Evolutionary conservation across 1,284 basidiomycete genomes (phyloP).

Genomic region (Inonotus obliquus): DNA sequence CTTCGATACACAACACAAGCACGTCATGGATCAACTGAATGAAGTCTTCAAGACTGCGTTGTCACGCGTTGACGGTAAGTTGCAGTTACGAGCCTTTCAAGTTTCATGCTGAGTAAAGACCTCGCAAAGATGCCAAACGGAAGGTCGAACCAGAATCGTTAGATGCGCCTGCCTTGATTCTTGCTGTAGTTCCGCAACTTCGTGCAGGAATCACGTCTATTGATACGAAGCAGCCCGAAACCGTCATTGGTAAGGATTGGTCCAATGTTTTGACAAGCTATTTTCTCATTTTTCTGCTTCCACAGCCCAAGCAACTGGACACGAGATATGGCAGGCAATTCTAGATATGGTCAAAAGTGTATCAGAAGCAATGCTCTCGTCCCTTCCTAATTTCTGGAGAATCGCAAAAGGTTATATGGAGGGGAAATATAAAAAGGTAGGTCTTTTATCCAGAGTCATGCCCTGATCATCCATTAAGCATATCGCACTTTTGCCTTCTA

Average conservation of each 20-base stretch:
- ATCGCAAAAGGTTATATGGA: constrained; percentile 90
- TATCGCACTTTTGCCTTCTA: background rate
- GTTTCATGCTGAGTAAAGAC: background rate
- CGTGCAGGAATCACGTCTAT: constrained; percentile 52
- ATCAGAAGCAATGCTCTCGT: constrained; percentile 63
- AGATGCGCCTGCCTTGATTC: constrained; percentile 37
- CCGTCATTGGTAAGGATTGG: constrained; percentile 50
- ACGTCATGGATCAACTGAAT: constrained; percentile 79
- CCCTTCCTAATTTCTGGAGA: constrained; percentile 91
- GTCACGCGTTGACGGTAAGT: constrained; percentile 54
- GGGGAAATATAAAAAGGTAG: constrained; percentile 83
- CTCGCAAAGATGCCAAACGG: constrained; percentile 30
- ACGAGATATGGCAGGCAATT: constrained; percentile 81
- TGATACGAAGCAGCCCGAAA: constrained; percentile 61
- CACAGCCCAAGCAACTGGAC: constrained; percentile 55
- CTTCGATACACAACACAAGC: constrained; percentile 88
- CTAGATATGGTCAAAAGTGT: constrained; percentile 67
- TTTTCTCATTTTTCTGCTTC: background rate
- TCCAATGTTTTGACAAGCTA: background rate
- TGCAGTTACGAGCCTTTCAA: background rate
- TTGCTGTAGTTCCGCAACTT: constrained; percentile 49
- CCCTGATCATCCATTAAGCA: background rate
- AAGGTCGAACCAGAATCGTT: constrained; percentile 33
- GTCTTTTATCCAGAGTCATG: constrained; percentile 28
- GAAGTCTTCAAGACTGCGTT: constrained; percentile 55